Base-by-base conservation (phyloP, 2,329 filamentous ascomycete species). In the Calycina herbarum region DNA sequence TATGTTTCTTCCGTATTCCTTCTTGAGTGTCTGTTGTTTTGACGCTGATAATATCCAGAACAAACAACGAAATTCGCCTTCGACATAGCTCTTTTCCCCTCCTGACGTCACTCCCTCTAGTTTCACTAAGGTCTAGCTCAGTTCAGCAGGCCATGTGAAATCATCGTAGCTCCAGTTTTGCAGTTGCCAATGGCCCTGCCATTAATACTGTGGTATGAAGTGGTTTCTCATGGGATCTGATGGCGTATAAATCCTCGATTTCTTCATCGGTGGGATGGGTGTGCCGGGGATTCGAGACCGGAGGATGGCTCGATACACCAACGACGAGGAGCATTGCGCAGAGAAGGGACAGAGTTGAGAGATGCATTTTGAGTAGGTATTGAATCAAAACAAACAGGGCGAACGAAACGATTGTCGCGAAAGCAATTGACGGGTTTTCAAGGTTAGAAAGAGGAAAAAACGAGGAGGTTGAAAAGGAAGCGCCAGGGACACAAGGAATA, bases 191-290 rank as follows among this genome's bases (percentile, higher is more conserved):
- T 6, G 48, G 61, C 4, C 61, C 61, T 27, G 67, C 70, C 69
- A 71, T 71, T 35, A 72, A 59, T 7, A 68, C 64, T 2, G 67
- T 72, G 17, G 69, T 71, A 57, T 70, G 67, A 2, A 69, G 31
- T 5, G 67, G 67, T 57, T 54, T 63, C 33, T 65, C 64, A 1
- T 65, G 42, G 35, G 66, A 64, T 54, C 54, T 61, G 20, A 59
- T 27, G 1, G 45, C 51, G 42, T 68, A 58, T 31, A 68, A 33
- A 66, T 67, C 64, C 42, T 63, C 57, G 11, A 64, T 57, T 27
- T 69, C 64, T n/a, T 64, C 58, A 11, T 62, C 27, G 2, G 42
- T n/a, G 13, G 54, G 45, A 17, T 40, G 35, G 13, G 38, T 31
- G 45, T 66, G 67, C 6, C 33, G 61, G 0, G 66, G 66, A 62